These are phyloP conservation scores for Suillus fuscotomentosus DNA, from an alignment of 768 basidiomycete species.

Conservation along the genomic window DNA sequence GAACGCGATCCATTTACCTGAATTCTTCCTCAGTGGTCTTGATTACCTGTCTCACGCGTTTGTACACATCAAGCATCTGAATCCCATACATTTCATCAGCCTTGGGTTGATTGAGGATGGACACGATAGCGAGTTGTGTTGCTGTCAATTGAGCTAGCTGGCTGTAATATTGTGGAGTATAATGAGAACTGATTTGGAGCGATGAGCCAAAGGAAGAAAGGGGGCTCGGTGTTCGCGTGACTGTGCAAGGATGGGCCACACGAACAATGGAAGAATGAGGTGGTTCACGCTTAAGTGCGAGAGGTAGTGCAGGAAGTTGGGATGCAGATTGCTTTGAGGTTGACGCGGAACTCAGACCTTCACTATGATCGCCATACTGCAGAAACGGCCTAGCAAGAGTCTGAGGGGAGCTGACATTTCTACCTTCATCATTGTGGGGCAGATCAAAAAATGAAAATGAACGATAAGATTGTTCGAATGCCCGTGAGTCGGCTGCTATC, in stretches of 20 bases:
- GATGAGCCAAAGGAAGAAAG: not conserved
- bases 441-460: conserved; percentile 1
- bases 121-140: conserved; percentile 18
- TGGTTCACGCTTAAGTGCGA: not conserved
- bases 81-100: conserved; percentile 14
- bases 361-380: not conserved
- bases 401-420: not conserved
- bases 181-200: not conserved
- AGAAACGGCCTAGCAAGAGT: not conserved
- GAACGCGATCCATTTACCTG: conserved; percentile 13
- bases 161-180: conserved; percentile 2
- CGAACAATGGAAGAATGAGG: not conserved
- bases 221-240: not conserved
- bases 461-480: not conserved
- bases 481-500: not conserved
- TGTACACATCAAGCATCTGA: conserved; percentile 9
- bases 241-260: not conserved
- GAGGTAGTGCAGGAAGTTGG: not conserved
- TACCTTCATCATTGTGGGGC: not conserved
- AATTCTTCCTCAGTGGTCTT: conserved; percentile 17
- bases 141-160: conserved; percentile 20
- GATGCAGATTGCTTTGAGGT: not conserved
- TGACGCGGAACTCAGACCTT: not conserved
- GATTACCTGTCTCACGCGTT: not conserved
- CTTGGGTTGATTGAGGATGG: conserved; percentile 16